Conservation (phyloP, 805 yeast species). For the Yarrowia hollandica region DNA sequence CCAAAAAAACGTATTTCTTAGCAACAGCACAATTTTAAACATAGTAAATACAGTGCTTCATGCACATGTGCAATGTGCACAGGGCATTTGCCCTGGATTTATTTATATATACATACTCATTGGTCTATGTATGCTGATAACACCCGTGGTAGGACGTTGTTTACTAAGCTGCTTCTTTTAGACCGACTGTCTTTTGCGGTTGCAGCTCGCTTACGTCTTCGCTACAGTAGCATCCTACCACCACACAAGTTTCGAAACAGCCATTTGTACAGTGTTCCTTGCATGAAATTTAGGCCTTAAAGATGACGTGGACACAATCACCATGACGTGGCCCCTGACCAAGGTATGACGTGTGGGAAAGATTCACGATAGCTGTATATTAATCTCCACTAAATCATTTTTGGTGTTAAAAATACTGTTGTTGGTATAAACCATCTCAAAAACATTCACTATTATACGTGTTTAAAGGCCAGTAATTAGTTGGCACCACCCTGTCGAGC, state of each 20-base stretch:
- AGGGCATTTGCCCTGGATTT: neutral
- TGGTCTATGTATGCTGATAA: neutral
- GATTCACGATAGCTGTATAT: too few relatives aligned
- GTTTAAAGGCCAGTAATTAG: neutral
- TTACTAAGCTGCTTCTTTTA: too few relatives aligned
- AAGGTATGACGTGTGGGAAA: too few relatives aligned
- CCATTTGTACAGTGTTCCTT: slow-evolving; percentile 1
- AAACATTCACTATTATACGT: too few relatives aligned
- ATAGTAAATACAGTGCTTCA: slow-evolving; percentile 6
- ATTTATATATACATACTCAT: slow-evolving; percentile 1
- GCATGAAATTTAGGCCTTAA: slow-evolving; percentile 6
- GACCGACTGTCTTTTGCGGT: too few relatives aligned
- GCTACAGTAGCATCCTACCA: neutral
- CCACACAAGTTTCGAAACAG: neutral
- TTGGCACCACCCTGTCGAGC: neutral
- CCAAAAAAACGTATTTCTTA: neutral
- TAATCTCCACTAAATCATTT: too few relatives aligned
- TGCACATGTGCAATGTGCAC: slow-evolving; percentile 9
- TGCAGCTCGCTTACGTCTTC: neutral
- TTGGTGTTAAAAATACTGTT: too few relatives aligned
- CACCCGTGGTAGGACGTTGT: neutral
- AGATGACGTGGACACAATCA: neutral
- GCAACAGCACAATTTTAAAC: slow-evolving; percentile 4
- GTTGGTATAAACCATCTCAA: too few relatives aligned
- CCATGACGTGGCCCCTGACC: neutral